These are phyloP conservation scores for Aspergillus indologenus DNA, from an alignment of 495 filamentous ascomycete species.

Conservation along the genomic window DNA sequence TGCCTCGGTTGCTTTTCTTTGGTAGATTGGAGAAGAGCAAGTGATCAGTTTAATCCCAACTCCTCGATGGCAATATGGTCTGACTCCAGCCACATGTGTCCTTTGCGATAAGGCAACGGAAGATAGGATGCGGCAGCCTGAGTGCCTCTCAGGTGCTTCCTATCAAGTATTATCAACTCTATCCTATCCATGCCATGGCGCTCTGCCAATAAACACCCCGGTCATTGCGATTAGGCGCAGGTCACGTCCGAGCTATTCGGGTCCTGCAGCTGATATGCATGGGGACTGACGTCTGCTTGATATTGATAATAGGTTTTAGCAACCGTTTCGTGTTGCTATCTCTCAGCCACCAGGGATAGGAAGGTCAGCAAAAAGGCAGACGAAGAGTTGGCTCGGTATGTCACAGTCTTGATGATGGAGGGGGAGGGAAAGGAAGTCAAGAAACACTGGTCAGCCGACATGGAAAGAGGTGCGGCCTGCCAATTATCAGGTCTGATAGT, in stretches of 20 bases:
- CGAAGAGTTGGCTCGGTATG: not conserved
- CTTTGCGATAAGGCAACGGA: slow-evolving; percentile 1
- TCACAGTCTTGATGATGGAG: not conserved
- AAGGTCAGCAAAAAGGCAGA: not conserved
- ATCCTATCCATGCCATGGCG: slow-evolving; percentile 3
- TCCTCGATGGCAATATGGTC: not conserved
- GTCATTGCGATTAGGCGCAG: slow-evolving; percentile 15
- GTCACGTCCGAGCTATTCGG: slow-evolving; percentile 16
- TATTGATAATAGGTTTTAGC: slow-evolving; percentile 29
- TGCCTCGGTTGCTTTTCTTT: not conserved
- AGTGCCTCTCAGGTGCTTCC: not conserved
- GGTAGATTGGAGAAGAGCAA: not conserved
- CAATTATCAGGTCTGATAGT: slow-evolving; percentile 6
- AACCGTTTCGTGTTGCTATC: slow-evolving; percentile 21
- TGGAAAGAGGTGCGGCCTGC: not conserved
- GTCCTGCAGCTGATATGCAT: slow-evolving; percentile 29
- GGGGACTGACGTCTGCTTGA: slow-evolving; percentile 14
- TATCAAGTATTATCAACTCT: slow-evolving; percentile 1
- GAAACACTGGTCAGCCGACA: slow-evolving; percentile 16
- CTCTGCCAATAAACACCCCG: slow-evolving; percentile 15
- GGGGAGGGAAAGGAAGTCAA: not conserved
- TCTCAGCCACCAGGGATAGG: slow-evolving; percentile 1
- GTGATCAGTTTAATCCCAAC: not conserved
- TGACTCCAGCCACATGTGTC: not conserved
- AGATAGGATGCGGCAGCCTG: not conserved